phyloP scores from a whole-genome alignment of 306 rosid species.

The Lathyrus sativus region DNA sequence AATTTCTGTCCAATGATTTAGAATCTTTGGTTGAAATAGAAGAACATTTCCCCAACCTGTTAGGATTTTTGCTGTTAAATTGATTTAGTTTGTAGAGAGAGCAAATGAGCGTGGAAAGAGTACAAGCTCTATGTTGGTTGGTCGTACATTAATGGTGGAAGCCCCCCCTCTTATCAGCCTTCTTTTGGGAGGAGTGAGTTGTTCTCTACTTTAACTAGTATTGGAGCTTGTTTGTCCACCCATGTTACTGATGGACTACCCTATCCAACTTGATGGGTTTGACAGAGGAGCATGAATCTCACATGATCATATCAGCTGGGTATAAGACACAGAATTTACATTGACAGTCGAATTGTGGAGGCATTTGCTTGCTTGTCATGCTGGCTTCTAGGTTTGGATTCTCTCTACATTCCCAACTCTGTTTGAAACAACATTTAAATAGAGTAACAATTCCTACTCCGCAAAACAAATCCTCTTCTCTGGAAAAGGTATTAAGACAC shows the following conservation, averaged over 20 bases:
- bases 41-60: not conserved
- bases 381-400: conserved; percentile 18
- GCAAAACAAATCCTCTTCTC: conserved; percentile 1
- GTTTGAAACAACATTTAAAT: conserved; percentile 6
- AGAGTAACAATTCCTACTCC: not conserved
- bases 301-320: conserved; percentile 14
- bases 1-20: not conserved
- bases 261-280: conserved; percentile 6
- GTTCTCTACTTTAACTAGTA: conserved; percentile 9
- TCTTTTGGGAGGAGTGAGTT: conserved; percentile 18
- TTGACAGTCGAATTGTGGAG: conserved; percentile 1
- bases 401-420: not conserved
- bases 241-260: not conserved
- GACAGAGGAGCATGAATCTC: conserved; percentile 4
- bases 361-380: not conserved
- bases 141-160: not conserved
- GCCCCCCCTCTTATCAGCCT: not conserved
- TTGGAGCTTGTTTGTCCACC: conserved; percentile 22
- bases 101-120: conserved; percentile 10
- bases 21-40: conserved; percentile 10
- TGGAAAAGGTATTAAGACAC: not conserved
- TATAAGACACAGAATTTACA: conserved; percentile 5
- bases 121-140: conserved; percentile 3
- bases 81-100: conserved; percentile 16
- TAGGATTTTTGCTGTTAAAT: conserved; percentile 6